These are phyloP conservation scores for Microbotryum lychnidis-dioicae DNA, from an alignment of 1,284 basidiomycete species.

Conservation along the genomic window DNA sequence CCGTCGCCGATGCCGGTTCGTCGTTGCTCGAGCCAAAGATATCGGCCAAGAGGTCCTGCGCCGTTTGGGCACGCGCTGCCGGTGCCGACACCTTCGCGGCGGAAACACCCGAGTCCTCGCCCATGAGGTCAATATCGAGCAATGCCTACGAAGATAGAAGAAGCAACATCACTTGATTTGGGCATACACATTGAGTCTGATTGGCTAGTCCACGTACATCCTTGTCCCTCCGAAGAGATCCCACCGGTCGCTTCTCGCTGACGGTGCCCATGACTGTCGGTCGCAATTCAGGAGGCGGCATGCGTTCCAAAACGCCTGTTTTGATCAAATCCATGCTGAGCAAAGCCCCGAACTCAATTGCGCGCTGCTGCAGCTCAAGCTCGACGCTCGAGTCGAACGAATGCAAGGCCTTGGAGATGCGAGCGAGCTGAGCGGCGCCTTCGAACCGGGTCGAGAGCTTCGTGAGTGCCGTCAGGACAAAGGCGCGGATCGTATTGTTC, in stretches of 20 bases:
- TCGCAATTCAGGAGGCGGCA: slow-evolving; percentile 96
- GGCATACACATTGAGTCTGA: background rate
- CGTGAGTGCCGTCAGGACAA: slow-evolving; percentile 78
- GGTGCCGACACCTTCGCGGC: slow-evolving; percentile 35
- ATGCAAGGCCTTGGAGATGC: slow-evolving; percentile 65
- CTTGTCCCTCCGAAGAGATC: slow-evolving; percentile 68
- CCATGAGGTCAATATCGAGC: slow-evolving; percentile 55
- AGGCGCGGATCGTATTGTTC: slow-evolving; percentile 84
- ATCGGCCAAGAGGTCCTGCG: slow-evolving; percentile 83
- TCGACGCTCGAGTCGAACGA: slow-evolving; percentile 76
- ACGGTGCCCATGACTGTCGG: slow-evolving; percentile 90
- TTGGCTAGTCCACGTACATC: slow-evolving; percentile 48
- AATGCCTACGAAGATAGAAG: slow-evolving; percentile 44
- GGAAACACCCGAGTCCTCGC: slow-evolving; percentile 55
- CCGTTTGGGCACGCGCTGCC: slow-evolving; percentile 51
- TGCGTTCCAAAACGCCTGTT: slow-evolving; percentile 88
- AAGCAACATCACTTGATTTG: background rate
- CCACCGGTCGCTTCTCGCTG: slow-evolving; percentile 87
- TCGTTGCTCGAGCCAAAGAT: slow-evolving; percentile 65
- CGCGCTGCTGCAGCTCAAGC: slow-evolving; percentile 89
- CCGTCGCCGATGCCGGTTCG: slow-evolving; percentile 35
- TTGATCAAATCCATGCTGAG: slow-evolving; percentile 61
- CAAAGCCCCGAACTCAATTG: slow-evolving; percentile 86
- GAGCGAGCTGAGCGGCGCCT: slow-evolving; percentile 51
- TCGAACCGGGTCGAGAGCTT: slow-evolving; percentile 77